Evolutionary conservation across 495 filamentous ascomycete genomes (phyloP), one percentile per base, ranked within the genome.

Genomic region (Penicillium cataractarum): DNA sequence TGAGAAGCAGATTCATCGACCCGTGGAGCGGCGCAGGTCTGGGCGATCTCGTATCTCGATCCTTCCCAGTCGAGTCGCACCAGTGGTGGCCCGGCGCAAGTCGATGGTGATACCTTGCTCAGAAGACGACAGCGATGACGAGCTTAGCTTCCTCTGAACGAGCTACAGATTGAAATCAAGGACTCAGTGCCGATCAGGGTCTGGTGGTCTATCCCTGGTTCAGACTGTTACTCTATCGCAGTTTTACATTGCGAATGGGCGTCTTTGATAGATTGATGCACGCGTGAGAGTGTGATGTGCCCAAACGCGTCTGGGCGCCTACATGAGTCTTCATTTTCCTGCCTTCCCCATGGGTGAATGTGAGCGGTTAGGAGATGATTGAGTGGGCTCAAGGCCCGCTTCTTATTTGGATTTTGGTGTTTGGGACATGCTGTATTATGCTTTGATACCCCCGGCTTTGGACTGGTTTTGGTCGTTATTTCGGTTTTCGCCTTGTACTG

Each of bases 81-180:
- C 15, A 8, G 49, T 35, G 22, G 32, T 17, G 13, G 26, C 57
- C 51, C 48, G 52, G 32, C 59, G 51, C 33, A 50, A 46, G 35
- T 60, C 60, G 4, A 56, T 27, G 24, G 56, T 69, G 21, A 74
- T 77, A 37, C 68, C 76, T 19, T 76, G 60, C 46, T 70, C 72
- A 26, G 72, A 77, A 8, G 74, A 75, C 12, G 77, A 75, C 27
- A 79, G 77, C 49, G 79, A 82, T 21, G 79, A 82, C 49, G 78
- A 81, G 64, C 68, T 82, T 21, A 79, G 78, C 61, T 80, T 80
- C 65, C 49, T 80, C 4, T 78, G 56, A 76, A 3, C 9, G 2
- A 44, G 21, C 19, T 24, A 46, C 42, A 35, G 24, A 7, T 13
- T 22, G 55, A 57, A 32, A 56, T 22, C 21, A 46, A 19, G 24